phyloP scores from a whole-genome alignment of 257 asterid species.

The Prunella vulgaris region DNA sequence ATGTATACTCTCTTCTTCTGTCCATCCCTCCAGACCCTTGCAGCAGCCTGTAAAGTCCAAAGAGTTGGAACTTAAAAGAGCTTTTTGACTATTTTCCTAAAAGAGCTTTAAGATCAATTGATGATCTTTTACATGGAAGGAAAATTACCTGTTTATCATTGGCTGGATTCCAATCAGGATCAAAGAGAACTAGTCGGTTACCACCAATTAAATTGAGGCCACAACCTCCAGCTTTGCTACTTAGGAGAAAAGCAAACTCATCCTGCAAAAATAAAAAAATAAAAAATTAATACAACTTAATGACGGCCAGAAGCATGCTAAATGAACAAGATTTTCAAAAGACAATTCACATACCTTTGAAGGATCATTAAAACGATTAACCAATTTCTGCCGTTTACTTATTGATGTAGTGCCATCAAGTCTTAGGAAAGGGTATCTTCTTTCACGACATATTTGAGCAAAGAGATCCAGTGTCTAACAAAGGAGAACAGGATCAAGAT shows the following conservation, averaged over 20 bases:
- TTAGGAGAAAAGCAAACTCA: conserved; percentile 92
- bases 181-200: conserved; percentile 86
- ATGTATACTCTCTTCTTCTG: conserved; percentile 97
- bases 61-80: conserved; percentile 19
- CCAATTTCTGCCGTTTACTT: conserved; percentile 92
- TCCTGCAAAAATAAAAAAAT: conserved; percentile 66
- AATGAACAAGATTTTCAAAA: conserved; percentile 18
- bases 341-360: conserved; percentile 49
- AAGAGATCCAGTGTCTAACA: conserved; percentile 89
- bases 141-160: conserved; percentile 87
- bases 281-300: conserved; percentile 7
- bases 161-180: conserved; percentile 99
- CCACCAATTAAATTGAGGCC: conserved; percentile 98
- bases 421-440: conserved; percentile 90
- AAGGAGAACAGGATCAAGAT: conserved; percentile 21
- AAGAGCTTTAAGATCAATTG: conserved; percentile 6
- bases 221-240: conserved; percentile 99
- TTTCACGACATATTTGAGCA: conserved; percentile 93
- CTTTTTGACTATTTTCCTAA: conserved; percentile 8
- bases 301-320: conserved; percentile 9
- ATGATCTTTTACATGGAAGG: conserved; percentile 7
- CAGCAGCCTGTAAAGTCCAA: conserved; percentile 71
- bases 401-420: conserved; percentile 96
- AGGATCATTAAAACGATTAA: conserved; percentile 79
- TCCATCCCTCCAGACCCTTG: conserved; percentile 99